Evolutionary conservation across 176 grass and related monocot species (phyloP).

Genomic region (Olyra latifolia): DNA sequence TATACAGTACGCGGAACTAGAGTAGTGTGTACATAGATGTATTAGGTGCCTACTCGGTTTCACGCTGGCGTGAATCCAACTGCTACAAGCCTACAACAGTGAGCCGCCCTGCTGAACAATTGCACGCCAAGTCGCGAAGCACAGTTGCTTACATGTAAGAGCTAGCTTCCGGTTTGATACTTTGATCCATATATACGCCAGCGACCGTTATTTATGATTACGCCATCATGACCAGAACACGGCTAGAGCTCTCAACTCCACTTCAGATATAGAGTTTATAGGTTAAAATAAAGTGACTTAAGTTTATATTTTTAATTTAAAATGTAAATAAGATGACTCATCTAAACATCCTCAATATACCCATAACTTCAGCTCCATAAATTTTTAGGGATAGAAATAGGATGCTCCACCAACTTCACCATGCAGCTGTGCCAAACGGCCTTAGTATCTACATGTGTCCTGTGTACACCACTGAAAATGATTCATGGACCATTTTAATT

Average conservation of each 20-base stretch:
- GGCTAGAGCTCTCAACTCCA: no score
- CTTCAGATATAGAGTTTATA: no score
- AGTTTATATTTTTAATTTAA: no score
- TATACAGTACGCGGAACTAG: no score
- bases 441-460: neutral
- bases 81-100: neutral
- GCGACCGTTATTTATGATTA: no score
- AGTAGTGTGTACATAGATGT: neutral
- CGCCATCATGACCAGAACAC: neutral
- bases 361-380: no score
- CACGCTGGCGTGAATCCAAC: conserved; percentile 20
- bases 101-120: conserved; percentile 10
- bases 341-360: no score
- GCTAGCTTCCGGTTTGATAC: neutral
- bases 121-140: conserved; percentile 42
- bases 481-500: neutral
- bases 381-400: no score
- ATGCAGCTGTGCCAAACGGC: no score
- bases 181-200: neutral
- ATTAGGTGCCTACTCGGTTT: conserved; percentile 11
- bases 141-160: neutral
- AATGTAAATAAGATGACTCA: no score
- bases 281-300: no score
- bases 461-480: neutral
- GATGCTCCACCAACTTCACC: no score